Percentiles rank a stretch among this genome's conserved stretches.
Evolutionary conservation across 495 filamentous ascomycete species (phyloP).

Genomic region (Elasticomyces elasticus): DNA sequence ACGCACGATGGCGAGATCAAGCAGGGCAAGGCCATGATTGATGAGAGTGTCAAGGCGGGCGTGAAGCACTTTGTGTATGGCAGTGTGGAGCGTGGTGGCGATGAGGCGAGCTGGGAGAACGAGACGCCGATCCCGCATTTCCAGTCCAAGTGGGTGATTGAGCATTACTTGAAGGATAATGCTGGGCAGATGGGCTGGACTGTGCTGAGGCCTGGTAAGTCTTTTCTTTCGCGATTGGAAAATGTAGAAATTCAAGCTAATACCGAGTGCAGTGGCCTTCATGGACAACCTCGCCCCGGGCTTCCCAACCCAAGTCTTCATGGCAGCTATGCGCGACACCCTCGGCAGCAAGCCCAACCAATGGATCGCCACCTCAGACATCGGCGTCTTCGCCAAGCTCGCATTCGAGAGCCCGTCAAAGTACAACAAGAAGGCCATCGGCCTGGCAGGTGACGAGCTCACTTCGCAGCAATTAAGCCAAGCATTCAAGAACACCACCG

Average conservation of each 20-base stretch:
- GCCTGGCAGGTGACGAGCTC: slow-evolving; percentile 52
- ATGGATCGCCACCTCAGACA: slow-evolving; percentile 48
- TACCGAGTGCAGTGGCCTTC: slow-evolving; percentile 46
- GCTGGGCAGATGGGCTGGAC: slow-evolving; percentile 39
- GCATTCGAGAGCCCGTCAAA: slow-evolving; percentile 45
- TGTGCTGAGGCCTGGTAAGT: slow-evolving; percentile 20
- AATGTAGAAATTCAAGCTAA: background rate
- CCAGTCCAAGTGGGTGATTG: slow-evolving; percentile 50
- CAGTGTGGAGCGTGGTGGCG: slow-evolving; percentile 58
- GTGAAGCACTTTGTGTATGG: slow-evolving; percentile 57
- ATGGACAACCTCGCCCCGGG: slow-evolving; percentile 54
- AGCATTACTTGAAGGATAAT: slow-evolving; percentile 47
- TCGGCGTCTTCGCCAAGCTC: slow-evolving; percentile 53
- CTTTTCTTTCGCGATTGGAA: background rate
- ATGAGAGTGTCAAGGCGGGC: slow-evolving; percentile 45
- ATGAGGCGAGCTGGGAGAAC: slow-evolving; percentile 41
- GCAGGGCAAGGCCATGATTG: slow-evolving; percentile 55
- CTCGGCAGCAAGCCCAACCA: slow-evolving; percentile 45
- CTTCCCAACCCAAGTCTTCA: slow-evolving; percentile 51
- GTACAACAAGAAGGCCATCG: slow-evolving; percentile 39
- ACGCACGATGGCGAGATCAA: slow-evolving; percentile 41
- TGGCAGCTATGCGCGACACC: slow-evolving; percentile 40
- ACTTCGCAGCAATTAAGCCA: slow-evolving; percentile 40
- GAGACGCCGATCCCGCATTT: slow-evolving; percentile 54
- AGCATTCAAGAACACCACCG: slow-evolving; percentile 41